Evolutionary conservation across 2,329 filamentous ascomycete species (phyloP), one percentile per base, ranked within the genome.

Genomic region (Cryphonectria radicalis): DNA sequence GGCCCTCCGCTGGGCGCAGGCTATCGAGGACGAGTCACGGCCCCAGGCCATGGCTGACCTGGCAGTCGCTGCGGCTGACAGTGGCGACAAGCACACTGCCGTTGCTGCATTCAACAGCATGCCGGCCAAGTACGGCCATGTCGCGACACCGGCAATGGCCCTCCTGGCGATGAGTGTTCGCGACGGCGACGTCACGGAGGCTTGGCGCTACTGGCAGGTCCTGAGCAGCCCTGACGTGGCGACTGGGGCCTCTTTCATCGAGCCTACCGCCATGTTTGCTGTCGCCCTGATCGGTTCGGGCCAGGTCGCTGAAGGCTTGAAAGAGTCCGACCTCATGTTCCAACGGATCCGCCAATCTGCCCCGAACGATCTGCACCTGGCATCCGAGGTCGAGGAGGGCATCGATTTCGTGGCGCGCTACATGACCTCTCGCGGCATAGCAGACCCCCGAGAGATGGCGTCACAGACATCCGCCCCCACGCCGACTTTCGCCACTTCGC

Each of bases 241-340:
- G 67, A 86, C 89, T 46, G 87, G 88, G 17, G 80, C 86, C 68
- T 84, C 90, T 43, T 91, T 97, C 80, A 92, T 97, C 73, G 94
- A 97, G 82, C 93, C 94, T 35, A 92, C 94, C 17, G 89, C 93
- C 70, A 97, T 98, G 94, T 97, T 95, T 77, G 90, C 93, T 19
- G 90, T 97, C 70, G 93, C 94, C 64, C 86, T 98, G 80, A 92
- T 98, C 78, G 92, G 93, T 68, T 93, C 93, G 74, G 94, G 94
- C 59, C 91, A 94, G 77, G 88, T 95, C 65, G 90, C 91, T n/a
- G 93, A 95, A 78, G 96, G 92, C 66, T 82, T 98, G 71, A 84
- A 87, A 17, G 90, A 96, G 79, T 91, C 93, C 13, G 93, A 96
- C 76, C 85, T 90, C 77, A 97, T 97, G 93, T 97, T 98, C 81